A percentile compares a stretch with the other conserved stretches of the same genome.
These are phyloP conservation scores for Cryptococcus floricola DNA, from an alignment of 1,284 basidiomycete species.

Conservation along the genomic window DNA sequence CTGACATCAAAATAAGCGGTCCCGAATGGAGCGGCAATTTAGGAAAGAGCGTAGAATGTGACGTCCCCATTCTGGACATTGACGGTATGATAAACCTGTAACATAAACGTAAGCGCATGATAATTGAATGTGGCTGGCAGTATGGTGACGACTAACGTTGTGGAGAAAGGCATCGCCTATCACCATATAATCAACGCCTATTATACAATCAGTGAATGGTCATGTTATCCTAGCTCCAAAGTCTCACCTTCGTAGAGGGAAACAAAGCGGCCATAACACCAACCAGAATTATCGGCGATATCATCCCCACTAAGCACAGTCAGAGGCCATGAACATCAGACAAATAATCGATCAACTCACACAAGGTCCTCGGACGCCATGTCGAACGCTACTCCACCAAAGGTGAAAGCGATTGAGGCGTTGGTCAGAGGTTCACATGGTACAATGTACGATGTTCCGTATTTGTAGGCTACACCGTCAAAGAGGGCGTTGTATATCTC, in stretches of 20 bases:
- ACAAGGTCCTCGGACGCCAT: slow-evolving; percentile 3
- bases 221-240: too few species aligned
- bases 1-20: neutral
- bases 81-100: slow-evolving; percentile 7
- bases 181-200: slow-evolving; percentile 2
- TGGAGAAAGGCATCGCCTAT: slow-evolving; percentile 8
- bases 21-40: neutral
- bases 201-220: neutral
- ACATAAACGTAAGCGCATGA: neutral
- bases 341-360: neutral
- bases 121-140: neutral
- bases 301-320: neutral
- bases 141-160: slow-evolving; percentile 1
- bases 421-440: neutral
- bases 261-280: slow-evolving; percentile 4
- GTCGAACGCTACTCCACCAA: slow-evolving; percentile 3
- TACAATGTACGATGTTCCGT: slow-evolving; percentile 1
- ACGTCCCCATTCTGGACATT: slow-evolving; percentile 3
- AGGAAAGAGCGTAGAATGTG: slow-evolving; percentile 3
- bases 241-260: neutral
- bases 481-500: neutral
- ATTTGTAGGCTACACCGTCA: neutral
- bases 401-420: slow-evolving; percentile 2
- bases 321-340: too few species aligned
- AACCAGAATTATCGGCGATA: neutral